Base-by-base conservation (phyloP, 768 basidiomycete genomes). In the Lentinula detonsa region DNA sequence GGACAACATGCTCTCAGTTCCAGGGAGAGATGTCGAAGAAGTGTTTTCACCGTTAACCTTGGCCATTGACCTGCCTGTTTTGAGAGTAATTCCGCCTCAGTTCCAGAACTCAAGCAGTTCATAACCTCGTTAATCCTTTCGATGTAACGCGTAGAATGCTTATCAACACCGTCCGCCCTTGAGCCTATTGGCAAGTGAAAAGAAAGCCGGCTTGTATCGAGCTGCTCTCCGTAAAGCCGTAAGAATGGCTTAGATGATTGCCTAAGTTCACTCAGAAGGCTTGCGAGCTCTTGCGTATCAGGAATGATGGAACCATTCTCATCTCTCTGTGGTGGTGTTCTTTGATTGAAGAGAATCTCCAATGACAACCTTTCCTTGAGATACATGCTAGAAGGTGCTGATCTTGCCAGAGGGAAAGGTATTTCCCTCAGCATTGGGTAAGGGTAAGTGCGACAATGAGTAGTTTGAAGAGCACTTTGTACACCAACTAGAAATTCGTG, bases 11-110 rank as follows among this genome's bases (percentile, higher is more conserved):
- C 64, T 0, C 37, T 21, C 3, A 70, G 69, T 5, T 67, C 63
- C 11, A 68, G 70, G 8, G 72, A 68, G 46, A 79, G 66, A 6
- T 46, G 63, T 16, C 59, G 60, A n/a, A 79, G 66, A 16, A 80
- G 68, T 2, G 65, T 53, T 48, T 66, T 66, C 2, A 66, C 28
- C 3, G 74, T 74, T 16, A 75, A 55, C 4, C 72, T 69, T 13
- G 79, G 79, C 78, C 78, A 80, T 60, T 72, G 67, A 16, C 72
- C 72, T 0, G 71, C 63, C 16, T 46, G 37, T 11, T 49, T 21
- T 1, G 72, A 34, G 4, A 67, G 62, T 4, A 34, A 35, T 61
- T 74, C 72, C 3, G 60, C 60, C 8, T 18, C 7, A 34, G 50
- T 68, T 31, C 13, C 49, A 1, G 72, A 66, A 10, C 35, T 28